Evolutionary conservation across 1,284 basidiomycete species (phyloP), one percentile per base, ranked within the genome.

Genomic region (Earliella scabrosa): DNA sequence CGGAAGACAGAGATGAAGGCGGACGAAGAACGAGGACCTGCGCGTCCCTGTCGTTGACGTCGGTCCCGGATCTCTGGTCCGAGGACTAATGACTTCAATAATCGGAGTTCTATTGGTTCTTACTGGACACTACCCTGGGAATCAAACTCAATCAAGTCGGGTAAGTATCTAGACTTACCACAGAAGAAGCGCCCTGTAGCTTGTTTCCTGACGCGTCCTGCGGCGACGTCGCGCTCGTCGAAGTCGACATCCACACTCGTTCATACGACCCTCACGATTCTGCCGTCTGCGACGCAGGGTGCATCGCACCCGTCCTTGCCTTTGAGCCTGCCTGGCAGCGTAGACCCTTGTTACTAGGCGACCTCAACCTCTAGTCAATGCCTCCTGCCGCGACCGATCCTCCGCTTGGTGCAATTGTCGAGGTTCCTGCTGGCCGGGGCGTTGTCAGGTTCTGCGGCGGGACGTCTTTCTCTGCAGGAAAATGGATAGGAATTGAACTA

Each of bases 401-500:
- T 47, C 57, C 68, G 29, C 50, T 90, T 45, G 86, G 86, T 41
- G 80, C 90, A 8, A 77, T 87, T 47, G 94, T 96, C 13, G 82
- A 87, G 56, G 84, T 95, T 47, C 74, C 87, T 1, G 85, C 88
- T 40, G 96, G 95, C 13, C 81, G 83, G 46, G 97, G 97, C 9
- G 78, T 88, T 50, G 90, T 98, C 29, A 83, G 95, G 45, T 99
- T 96, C 79, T 83, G 82, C 40, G 97, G 97, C 0, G 69, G 85
- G 46, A 94, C 97, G 0, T 82, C 83, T 3, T 99, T 99, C 71
- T 86, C 93, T 14, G 72, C 86, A 2, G 97, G 97, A 0, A 90
- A 91, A 75, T 99, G 97, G 97, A 83, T 98, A 56, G 97, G 97
- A 14, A 86, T 99, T 55, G 94, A 96, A 70, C 84, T 99, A 52